Base-by-base conservation (phyloP, 2,329 filamentous ascomycete genomes). In the Neocucurbitaria cava region DNA sequence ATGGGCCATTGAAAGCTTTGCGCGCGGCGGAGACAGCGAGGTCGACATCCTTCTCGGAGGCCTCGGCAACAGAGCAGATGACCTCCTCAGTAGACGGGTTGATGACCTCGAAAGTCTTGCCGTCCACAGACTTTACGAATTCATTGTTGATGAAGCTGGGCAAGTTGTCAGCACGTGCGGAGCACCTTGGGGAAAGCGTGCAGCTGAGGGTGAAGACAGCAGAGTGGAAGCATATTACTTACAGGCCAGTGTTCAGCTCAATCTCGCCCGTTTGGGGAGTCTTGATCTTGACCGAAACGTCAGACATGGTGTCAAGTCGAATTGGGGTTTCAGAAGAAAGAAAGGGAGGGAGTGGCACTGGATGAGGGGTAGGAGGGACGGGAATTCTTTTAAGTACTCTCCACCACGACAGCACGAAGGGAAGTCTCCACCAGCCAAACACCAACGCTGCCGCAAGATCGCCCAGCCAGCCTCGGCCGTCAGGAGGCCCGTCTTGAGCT, bases 71-170 rank as follows among this genome's bases (percentile, higher is more conserved):
- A 50, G 87, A 88, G 82, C 83, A 85, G 81, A 96, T 96, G 72
- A 91, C 86, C 78, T 92, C 87, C 78, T 96, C 93, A 63, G 86
- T 91, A 62, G 89, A 73, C 56, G 92, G 92, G 85, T 96, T 96
- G 83, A 95, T 89, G 77, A 92, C 90, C 80, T 96, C 92, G 73
- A 96, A 95, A 65, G 89, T 92, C 85, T 91, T 89, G 81, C 92
- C 92, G 69, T 96, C 91, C 61, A 89, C 87, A 75, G 87, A 84
- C 77, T 89, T 87, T 62, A 96, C 86, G 81, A 89, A 97, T 79
- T 97, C 89, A 78, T 94, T 93, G 85, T 95, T 93, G 85, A 96
- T 95, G 85, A 91, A 95, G 58, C 89, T 91, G 70, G 18, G 6
- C 8, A 7, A 31, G 39, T 35, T 45, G 62, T 75, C 50, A 68